Evolutionary conservation across 2,329 filamentous ascomycete genomes (phyloP), one percentile per base, ranked within the genome.

Genomic region (Alternaria sp.): DNA sequence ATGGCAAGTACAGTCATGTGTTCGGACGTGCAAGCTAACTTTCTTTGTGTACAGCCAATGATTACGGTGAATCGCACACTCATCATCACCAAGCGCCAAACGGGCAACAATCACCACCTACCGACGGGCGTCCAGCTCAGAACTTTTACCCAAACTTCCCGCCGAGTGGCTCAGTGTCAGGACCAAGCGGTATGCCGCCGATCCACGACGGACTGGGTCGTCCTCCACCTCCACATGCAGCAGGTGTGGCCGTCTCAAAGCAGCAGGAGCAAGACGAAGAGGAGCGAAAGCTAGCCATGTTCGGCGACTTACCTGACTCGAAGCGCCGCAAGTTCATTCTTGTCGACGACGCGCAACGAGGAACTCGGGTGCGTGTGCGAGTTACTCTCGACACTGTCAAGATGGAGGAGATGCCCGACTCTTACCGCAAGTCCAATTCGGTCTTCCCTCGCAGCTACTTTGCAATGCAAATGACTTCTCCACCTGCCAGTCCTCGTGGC

Each of bases 321-420:
- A 97, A 96, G 81, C 92, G 92, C 72, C 90, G 94, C 74, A 98
- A 97, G 79, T 98, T 98, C 78, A 97, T 98, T 68, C 86, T 98
- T 9, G 93, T 98, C 28, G 93, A 97, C 66, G 94, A 98, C 76
- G 88, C 87, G 51, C 90, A 93, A 53, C 72, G 73, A 17, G 90
- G 90, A 51, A 89, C 87, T 50, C 87, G 93, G 40, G 88, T 97
- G 2, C 89, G 94, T 14, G 93, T 98, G 44, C 90, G 93, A 61
- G 93, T 97, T 51, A 95, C 91, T 63, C 87, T 99, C n/a, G 92
- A 97, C 73, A 88, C 89, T 42, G 93, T 97, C 68, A 90, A 97
- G 75, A 96, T 95, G 81, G 90, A 93, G 72, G 94, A 98, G 78
- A 96, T 98, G 73, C 94, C 94, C 1, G 94, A 98, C 77, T 95